phyloP scores from a whole-genome alignment of 176 grass and related monocot genomes.

The Avena atlantica region DNA sequence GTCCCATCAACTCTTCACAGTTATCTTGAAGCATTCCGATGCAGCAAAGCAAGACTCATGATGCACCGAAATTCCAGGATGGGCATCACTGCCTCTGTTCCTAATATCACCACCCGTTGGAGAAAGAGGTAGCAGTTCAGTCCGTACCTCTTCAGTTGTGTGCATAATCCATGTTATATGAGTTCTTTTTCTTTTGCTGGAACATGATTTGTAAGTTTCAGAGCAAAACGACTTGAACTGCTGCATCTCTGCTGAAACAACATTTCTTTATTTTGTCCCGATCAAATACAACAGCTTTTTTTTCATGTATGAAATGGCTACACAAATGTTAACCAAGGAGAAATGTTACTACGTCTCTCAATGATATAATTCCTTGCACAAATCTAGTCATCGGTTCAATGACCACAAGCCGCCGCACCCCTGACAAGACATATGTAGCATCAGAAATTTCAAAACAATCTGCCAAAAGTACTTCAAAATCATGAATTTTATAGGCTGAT shows the following conservation, averaged over 20 bases:
- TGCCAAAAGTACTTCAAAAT: background rate
- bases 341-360: conserved; percentile 65
- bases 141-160: background rate
- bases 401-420: conserved; percentile 60
- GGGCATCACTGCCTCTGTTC: too few relatives aligned
- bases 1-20: background rate
- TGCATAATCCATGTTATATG: background rate
- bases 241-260: conserved; percentile 43
- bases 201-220: background rate
- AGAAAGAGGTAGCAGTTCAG: background rate
- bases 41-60: too few relatives aligned
- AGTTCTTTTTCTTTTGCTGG: background rate
- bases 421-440: conserved; percentile 19
- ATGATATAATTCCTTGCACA: conserved; percentile 71
- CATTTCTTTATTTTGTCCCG: conserved; percentile 47
- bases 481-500: background rate
- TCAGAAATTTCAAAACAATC: conserved; percentile 24
- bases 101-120: too few relatives aligned
- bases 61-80: background rate
- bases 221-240: background rate
- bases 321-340: conserved; percentile 69
- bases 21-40: background rate
- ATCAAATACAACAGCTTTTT: conserved; percentile 53
- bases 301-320: conserved; percentile 64
- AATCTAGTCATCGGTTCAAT: conserved; percentile 60